Evolutionary conservation across 768 basidiomycete genomes (phyloP).

Genomic region (Lentinula aciculospora): DNA sequence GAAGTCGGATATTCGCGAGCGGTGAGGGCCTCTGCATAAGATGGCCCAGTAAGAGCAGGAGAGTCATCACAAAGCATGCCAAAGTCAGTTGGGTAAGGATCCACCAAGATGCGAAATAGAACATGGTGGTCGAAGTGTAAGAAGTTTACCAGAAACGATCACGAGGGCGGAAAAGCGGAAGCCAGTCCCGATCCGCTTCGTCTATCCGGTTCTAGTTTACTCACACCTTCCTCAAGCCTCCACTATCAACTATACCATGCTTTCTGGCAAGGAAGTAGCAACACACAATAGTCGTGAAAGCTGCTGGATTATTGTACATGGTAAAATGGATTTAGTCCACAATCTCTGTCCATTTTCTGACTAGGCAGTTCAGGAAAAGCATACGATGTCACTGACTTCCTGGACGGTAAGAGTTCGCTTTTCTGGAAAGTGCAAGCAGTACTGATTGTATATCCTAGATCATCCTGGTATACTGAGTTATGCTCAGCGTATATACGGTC

Average conservation of each 20-base stretch:
- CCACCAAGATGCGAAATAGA: no score
- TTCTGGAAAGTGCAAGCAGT: background rate
- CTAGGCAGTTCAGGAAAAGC: slow-evolving; percentile 46
- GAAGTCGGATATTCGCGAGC: no score
- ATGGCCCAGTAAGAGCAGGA: no score
- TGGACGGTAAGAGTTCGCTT: slow-evolving; percentile 43
- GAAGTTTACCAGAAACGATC: background rate
- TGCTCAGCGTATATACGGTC: slow-evolving; percentile 7
- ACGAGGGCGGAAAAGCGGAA: background rate
- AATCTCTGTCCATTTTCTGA: background rate
- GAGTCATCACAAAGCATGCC: no score
- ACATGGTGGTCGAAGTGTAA: no score
- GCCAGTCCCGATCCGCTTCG: background rate
- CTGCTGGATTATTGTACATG: slow-evolving; percentile 85
- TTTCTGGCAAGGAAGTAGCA: slow-evolving; percentile 48
- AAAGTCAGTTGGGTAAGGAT: no score
- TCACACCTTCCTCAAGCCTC: background rate
- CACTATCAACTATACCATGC: slow-evolving; percentile 5
- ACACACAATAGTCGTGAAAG: slow-evolving; percentile 53
- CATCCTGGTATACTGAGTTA: slow-evolving; percentile 46
- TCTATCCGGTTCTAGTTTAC: background rate
- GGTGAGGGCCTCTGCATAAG: no score
- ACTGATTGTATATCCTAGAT: slow-evolving; percentile 27
- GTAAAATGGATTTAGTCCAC: slow-evolving; percentile 23
- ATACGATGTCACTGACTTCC: slow-evolving; percentile 77